Percentiles rank a stretch among this genome's conserved stretches.
phyloP scores from a whole-genome alignment of 2,329 filamentous ascomycete species.

The Penicillium freii region DNA sequence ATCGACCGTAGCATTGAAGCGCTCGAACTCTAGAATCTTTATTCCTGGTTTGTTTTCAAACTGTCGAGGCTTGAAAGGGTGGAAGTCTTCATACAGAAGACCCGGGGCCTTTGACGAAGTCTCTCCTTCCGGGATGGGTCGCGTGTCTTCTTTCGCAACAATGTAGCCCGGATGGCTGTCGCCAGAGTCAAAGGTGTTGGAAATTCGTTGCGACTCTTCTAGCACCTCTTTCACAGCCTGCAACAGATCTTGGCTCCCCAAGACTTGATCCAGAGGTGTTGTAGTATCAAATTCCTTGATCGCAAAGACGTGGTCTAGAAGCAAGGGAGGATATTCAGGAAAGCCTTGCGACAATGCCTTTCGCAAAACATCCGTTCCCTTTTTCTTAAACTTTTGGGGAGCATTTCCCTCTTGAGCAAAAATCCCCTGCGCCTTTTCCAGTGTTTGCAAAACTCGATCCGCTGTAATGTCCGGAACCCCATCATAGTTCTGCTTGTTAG shows the following conservation, averaged over 20 bases:
- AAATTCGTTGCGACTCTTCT: conserved; percentile 65
- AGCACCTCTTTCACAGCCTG: conserved; percentile 67
- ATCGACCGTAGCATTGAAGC: conserved; percentile 90
- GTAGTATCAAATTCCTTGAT: conserved; percentile 67
- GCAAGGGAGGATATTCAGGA: conserved; percentile 80
- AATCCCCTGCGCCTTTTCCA: conserved; percentile 60
- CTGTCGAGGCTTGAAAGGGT: conserved; percentile 83
- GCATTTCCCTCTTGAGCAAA: conserved; percentile 37
- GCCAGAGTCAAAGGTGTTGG: conserved; percentile 66
- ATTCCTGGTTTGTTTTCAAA: conserved; percentile 66
- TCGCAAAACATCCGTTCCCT: conserved; percentile 70
- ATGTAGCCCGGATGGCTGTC: conserved; percentile 78
- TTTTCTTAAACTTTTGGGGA: conserved; percentile 69
- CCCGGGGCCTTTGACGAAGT: conserved; percentile 33
- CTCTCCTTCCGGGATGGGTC: conserved; percentile 41
- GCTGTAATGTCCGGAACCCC: conserved; percentile 73
- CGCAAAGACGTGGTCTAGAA: conserved; percentile 82
- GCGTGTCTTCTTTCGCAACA: conserved; percentile 62
- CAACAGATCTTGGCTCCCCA: conserved; percentile 64
- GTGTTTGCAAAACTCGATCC: conserved; percentile 66
- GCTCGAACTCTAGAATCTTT: conserved; percentile 71
- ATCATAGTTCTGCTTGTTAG: conserved; percentile 77
- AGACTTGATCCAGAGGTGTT: conserved; percentile 64
- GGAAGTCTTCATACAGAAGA: conserved; percentile 88
- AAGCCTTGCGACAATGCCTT: conserved; percentile 81